phyloP scores from a whole-genome alignment of 2,329 filamentous ascomycete genomes.

The Dactylellina parvicollis region DNA sequence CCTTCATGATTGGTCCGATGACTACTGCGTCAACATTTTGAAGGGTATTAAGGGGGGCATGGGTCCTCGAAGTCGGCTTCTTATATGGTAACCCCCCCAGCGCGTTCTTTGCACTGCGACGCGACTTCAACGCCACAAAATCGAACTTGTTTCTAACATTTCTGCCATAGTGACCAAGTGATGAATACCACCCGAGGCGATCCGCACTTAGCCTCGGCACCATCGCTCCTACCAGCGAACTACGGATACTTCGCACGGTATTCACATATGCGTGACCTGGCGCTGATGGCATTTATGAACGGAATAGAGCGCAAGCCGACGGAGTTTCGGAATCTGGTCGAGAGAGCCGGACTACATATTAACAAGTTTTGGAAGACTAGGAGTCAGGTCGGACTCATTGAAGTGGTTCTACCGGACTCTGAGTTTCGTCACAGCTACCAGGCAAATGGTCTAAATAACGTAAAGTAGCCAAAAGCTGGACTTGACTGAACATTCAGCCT shows the following conservation, averaged over 20 bases:
- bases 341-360: constrained; percentile 59
- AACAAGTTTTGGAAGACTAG: constrained; percentile 60
- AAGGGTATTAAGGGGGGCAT: constrained; percentile 53
- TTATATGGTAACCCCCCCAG: constrained; percentile 47
- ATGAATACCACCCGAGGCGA: constrained; percentile 61
- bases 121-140: constrained; percentile 53
- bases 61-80: constrained; percentile 35
- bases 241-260: constrained; percentile 60
- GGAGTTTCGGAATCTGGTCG: constrained; percentile 58
- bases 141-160: constrained; percentile 43
- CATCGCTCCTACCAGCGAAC: constrained; percentile 60
- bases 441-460: too few relatives aligned
- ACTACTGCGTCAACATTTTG: constrained; percentile 55
- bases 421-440: too few relatives aligned
- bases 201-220: constrained; percentile 58
- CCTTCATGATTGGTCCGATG: constrained; percentile 58
- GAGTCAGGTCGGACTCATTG: constrained; percentile 60
- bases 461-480: too few relatives aligned
- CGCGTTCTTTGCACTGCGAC: constrained; percentile 47
- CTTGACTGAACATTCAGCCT: too few relatives aligned
- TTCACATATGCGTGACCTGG: constrained; percentile 59
- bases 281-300: constrained; percentile 61
- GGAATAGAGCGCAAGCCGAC: constrained; percentile 61
- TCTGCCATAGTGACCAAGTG: constrained; percentile 59
- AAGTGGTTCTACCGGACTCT: constrained; percentile 54